Percentiles rank a stretch among this genome's conserved stretches.
phyloP scores from a whole-genome alignment of 306 rosid genomes.

The Mucuna pruriens region DNA sequence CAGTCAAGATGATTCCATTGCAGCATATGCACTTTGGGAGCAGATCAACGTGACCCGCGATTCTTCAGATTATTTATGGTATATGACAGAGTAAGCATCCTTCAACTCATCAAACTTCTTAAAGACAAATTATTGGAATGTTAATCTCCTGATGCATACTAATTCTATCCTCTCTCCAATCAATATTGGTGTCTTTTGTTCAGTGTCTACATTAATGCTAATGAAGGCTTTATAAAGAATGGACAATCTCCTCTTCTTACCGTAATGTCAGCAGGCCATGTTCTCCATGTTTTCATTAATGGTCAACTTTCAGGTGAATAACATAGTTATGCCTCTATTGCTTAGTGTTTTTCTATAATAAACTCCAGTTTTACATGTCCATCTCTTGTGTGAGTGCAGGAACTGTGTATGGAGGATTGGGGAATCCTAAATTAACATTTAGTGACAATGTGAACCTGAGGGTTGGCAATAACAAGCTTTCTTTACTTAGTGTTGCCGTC shows the following conservation, averaged over 20 bases:
- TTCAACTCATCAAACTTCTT: slow-evolving; percentile 22
- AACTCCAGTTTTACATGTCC: slow-evolving; percentile 33
- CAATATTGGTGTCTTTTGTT: slow-evolving; percentile 14
- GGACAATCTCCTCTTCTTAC: slow-evolving; percentile 67
- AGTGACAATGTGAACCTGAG: slow-evolving; percentile 64
- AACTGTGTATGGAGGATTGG: slow-evolving; percentile 65
- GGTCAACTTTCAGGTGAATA: slow-evolving; percentile 68
- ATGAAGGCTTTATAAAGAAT: slow-evolving; percentile 64
- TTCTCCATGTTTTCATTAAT: slow-evolving; percentile 75
- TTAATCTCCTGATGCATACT: slow-evolving; percentile 23
- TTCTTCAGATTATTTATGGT: slow-evolving; percentile 84
- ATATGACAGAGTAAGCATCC: slow-evolving; percentile 75
- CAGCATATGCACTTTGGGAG: slow-evolving; percentile 68
- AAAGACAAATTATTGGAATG: not conserved
- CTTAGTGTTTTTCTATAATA: not conserved
- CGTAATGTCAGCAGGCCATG: slow-evolving; percentile 77
- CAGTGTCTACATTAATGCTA: slow-evolving; percentile 67
- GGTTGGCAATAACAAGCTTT: slow-evolving; percentile 86
- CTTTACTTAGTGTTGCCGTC: slow-evolving; percentile 81
- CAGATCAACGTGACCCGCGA: slow-evolving; percentile 75
- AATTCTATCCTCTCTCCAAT: not conserved
- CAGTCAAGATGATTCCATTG: slow-evolving; percentile 45
- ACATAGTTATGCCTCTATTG: slow-evolving; percentile 5
- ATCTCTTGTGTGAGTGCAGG: slow-evolving; percentile 54
- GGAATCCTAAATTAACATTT: slow-evolving; percentile 65